Base-by-base conservation (phyloP, 805 yeast species). In the Ogataea paraovalis region DNA sequence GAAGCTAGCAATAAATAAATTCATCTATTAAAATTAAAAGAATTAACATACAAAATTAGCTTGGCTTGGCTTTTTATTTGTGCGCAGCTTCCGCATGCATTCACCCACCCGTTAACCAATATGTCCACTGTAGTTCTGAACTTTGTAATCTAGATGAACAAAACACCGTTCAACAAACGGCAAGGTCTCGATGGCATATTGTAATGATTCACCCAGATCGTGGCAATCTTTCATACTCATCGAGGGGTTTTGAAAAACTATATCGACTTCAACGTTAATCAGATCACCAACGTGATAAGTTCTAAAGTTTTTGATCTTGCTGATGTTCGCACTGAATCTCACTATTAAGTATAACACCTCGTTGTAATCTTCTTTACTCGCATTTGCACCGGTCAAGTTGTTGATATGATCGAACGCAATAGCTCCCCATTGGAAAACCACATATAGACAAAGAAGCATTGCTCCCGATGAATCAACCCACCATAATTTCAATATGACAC, bases 401-500 rank as follows among this genome's bases (percentile, higher is more conserved):
- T 79, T 76, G 39, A 87, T 82, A 58, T 87, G 95, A 48, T 80
- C 91, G 56, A 80, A 72, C 2, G 88, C 86, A 0, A 78, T 83
- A 16, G 54, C 52, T 4, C 77, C 66, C 95, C 95, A 86, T 45
- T 83, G 78, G 2, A 66, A 54, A 14, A 86, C 75, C 32, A 86
- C 79, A 55, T 85, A 86, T 7, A 75, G 42, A 12, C 88, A 82
- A 41, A 86, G 71, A 1, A 75, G 19, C 30, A 84, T 63, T 0
- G 95, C 95, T 14, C 95, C 94, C 3, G 79, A 54, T 1, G 94
- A 81, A 67, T 86, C 95, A 39, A 83, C 57, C 88, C 89, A 83
- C 84, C 88, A 82, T 16, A 74, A 56, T 18, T 73, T 62, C 16
- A 75, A 62, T n/a, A 61, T 55, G 46, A 72, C 68, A 1, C 92